Evolutionary conservation across 2,329 filamentous ascomycete species (phyloP).

Genomic region (Colletotrichum liriopes): DNA sequence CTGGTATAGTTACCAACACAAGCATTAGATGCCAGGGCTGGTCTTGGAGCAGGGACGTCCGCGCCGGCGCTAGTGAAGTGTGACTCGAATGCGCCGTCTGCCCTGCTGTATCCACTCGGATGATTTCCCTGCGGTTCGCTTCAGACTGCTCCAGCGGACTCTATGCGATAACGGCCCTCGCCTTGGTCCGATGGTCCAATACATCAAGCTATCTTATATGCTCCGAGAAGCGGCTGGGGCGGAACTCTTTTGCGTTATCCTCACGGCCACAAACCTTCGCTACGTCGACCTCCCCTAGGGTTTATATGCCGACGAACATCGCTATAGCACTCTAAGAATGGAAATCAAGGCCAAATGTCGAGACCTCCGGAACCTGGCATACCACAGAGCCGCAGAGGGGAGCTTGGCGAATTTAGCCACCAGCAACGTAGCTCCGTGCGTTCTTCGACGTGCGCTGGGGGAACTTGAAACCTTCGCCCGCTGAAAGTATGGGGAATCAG

Average conservation of each 20-base stretch:
- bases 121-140: slow-evolving; percentile 82
- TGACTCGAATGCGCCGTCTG: no score
- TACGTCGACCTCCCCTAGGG: slow-evolving; percentile 94
- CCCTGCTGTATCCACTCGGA: no score
- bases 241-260: slow-evolving; percentile 87
- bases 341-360: slow-evolving; percentile 89
- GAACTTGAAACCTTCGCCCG: no score
- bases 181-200: slow-evolving; percentile 80
- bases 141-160: slow-evolving; percentile 85
- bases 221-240: slow-evolving; percentile 88
- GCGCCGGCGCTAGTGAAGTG: no score
- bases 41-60: no score
- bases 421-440: no score
- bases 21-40: no score
- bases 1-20: no score
- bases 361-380: slow-evolving; percentile 90
- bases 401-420: no score
- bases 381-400: slow-evolving; percentile 70
- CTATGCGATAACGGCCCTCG: slow-evolving; percentile 81
- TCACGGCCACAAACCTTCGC: slow-evolving; percentile 85
- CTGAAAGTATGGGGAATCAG: no score
- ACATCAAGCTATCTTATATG: slow-evolving; percentile 94
- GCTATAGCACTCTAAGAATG: slow-evolving; percentile 82
- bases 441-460: no score
- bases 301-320: slow-evolving; percentile 84